Percentiles rank a stretch among this genome's conserved stretches.
Conservation (phyloP, 2,329 filamentous ascomycete genomes). For the Claviceps africana region DNA sequence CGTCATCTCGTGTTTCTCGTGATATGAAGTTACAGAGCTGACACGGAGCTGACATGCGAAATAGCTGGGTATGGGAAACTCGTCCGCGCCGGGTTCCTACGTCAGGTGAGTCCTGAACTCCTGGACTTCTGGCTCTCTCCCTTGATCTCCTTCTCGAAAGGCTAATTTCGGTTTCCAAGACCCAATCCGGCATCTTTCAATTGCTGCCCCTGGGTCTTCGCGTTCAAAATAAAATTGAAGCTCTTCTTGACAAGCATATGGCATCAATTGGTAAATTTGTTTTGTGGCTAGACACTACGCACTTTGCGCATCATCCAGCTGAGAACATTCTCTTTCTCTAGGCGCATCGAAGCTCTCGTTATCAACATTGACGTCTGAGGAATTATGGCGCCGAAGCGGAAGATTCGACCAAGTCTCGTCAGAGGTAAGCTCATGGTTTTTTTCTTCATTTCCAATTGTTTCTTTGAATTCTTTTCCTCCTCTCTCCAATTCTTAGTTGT, state of each 20-base stretch:
- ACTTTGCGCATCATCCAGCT: not conserved
- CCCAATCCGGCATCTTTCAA: constrained; percentile 84
- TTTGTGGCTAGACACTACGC: not conserved
- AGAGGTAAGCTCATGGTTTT: constrained; percentile 41
- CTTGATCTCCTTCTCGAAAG: constrained; percentile 1
- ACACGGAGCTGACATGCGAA: constrained; percentile 9
- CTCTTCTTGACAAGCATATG: constrained; percentile 84
- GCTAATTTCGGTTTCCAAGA: constrained; percentile 28
- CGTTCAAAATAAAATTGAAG: constrained; percentile 79
- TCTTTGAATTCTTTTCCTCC: not conserved
- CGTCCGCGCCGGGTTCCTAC: constrained; percentile 56
- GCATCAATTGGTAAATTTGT: constrained; percentile 44
- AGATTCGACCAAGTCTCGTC: constrained; percentile 56
- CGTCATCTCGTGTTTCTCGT: constrained; percentile 1
- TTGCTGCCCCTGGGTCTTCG: constrained; percentile 74
- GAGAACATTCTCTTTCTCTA: constrained; percentile 11
- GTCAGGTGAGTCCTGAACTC: constrained; percentile 40
- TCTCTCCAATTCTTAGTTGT: not conserved
- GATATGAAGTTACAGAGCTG: no score
- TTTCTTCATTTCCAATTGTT: not conserved
- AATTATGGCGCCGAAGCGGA: constrained; percentile 72
- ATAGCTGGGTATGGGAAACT: constrained; percentile 53
- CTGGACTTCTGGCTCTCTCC: not conserved
- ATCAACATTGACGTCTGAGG: constrained; percentile 73
- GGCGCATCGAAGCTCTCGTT: constrained; percentile 70